Base-by-base conservation (phyloP, 768 basidiomycete species). In the Cyclocybe cylindracea region DNA sequence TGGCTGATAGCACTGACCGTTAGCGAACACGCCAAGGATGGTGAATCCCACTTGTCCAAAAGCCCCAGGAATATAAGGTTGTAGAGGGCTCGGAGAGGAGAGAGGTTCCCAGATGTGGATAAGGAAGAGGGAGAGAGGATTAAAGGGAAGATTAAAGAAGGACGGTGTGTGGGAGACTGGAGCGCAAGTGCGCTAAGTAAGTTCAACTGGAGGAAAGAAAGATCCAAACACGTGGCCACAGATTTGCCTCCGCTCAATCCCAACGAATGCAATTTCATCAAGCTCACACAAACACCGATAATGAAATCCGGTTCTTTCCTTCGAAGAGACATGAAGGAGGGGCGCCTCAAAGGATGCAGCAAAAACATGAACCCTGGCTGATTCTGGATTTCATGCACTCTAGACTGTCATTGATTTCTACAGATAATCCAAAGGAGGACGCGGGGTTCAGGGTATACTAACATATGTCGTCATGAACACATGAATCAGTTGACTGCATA, bases 161-260 rank as follows among this genome's bases (percentile, higher is more conserved):
- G 48, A 52, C 40, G 24, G 19, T 44, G 24, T n/a, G 19, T 44
- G 29, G 11, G 50, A 40, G 49, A 39, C 37, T 34, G 43, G 50
- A 45, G 36, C 46, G 39, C 35, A 31, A 45, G 16, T 19, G 43
- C 37, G 49, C 44, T 24, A 54, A 47, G 46, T 24, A 54, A 47
- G 46, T 41, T 35, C 24, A 24, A 24, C 24, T 24, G 13, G 32
- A 19, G 24, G 34, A 31, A 31, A 35, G 40, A 54, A 55, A 57
- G 58, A 47, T 53, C 44, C 57, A 55, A 55, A 63, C 69, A 70
- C 69, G 69, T 70, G 69, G 62, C 58, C 50, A 46, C 48, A 51
- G 51, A 63, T 67, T 69, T 70, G 67, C 67, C 60, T 68, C 67
- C 65, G 64, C 54, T 57, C 58, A 60, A 50, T 50, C 39, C 57